Base-by-base conservation (phyloP, 306 rosid genomes). In the Ormosia emarginata region DNA sequence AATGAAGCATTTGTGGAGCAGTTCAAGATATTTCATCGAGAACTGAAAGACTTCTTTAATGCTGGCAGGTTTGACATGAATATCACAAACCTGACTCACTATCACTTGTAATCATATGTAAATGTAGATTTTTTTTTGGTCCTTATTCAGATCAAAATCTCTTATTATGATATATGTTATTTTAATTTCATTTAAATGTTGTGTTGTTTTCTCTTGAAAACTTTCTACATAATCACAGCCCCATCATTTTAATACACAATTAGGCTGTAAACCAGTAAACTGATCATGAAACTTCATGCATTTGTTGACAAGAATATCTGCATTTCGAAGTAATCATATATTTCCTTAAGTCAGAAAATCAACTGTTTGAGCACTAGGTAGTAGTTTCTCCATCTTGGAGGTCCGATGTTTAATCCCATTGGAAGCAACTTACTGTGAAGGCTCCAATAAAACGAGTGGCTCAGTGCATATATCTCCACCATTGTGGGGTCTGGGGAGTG, bases 11-110 rank as follows among this genome's bases (percentile, higher is more conserved):
- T 95, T 80, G 89, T 95, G 49, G 97, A 93, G 85, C 97, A 95
- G 88, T 95, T 95, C 87, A 89, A 90, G 87, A 92, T 92, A 86
- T 95, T 95, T 87, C 91, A 88, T 86, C 92, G 41, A 17, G 99
- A 95, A 88, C 97, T 95, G 64, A 95, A 95, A 87, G 99, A 95
- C 86, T 95, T 95, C 89, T 95, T 95, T 86, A 95, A 95, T 84
- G 99, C 99, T 87, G 98, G 97, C 89, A 93, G 99, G 99, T 95
- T 75, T 82, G 91, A 80, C 81, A 53, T 47, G 53, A 86, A 65
- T 52, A 68, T 53, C 46, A 12, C 49, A 62, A 72, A 52, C 43
- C 46, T 73, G 40, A 56, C 63, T 67, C 43, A 59, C 18, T 32
- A 18, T 75, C 67, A 17, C 52, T 70, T 29, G 17, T 75, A 50